phyloP scores from a whole-genome alignment of 306 rosid genomes.

The Rubus parviflorus region DNA sequence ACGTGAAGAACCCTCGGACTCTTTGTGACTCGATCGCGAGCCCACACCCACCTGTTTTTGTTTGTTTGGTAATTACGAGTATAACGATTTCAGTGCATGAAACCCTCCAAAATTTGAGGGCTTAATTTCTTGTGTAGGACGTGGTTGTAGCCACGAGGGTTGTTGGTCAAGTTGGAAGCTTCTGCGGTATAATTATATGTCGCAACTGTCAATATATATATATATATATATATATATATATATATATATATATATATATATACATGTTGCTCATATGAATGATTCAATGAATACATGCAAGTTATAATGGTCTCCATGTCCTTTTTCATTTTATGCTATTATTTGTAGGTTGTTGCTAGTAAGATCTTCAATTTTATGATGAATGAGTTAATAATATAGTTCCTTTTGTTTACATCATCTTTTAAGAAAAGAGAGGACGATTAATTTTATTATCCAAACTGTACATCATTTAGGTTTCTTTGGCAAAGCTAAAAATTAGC shows the following conservation, averaged over 20 bases:
- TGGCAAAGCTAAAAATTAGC: too few species aligned
- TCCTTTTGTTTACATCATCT: too few species aligned
- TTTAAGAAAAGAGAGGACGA: too few species aligned
- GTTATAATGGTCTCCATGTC: neutral
- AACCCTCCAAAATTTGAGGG: conserved; percentile 3
- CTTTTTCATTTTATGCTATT: too few species aligned
- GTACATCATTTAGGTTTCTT: too few species aligned
- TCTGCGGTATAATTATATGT: neutral
- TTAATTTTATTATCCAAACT: too few species aligned
- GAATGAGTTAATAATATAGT: too few species aligned
- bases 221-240: too few species aligned
- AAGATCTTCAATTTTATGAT: too few species aligned
- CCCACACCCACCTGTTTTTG: neutral
- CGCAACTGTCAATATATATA: neutral
- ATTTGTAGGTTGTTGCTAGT: too few species aligned
- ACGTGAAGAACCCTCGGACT: neutral
- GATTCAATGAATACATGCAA: neutral
- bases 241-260: too few species aligned
- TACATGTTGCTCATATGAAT: neutral
- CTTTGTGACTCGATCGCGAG: neutral
- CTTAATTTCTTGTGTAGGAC: neutral
- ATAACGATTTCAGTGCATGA: neutral
- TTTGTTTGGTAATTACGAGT: neutral
- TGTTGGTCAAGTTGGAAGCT: conserved; percentile 14
- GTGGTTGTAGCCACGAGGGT: conserved; percentile 12